These are phyloP conservation scores for Colletotrichum shisoi DNA, from an alignment of 2,329 filamentous ascomycete genomes.

Conservation along the genomic window DNA sequence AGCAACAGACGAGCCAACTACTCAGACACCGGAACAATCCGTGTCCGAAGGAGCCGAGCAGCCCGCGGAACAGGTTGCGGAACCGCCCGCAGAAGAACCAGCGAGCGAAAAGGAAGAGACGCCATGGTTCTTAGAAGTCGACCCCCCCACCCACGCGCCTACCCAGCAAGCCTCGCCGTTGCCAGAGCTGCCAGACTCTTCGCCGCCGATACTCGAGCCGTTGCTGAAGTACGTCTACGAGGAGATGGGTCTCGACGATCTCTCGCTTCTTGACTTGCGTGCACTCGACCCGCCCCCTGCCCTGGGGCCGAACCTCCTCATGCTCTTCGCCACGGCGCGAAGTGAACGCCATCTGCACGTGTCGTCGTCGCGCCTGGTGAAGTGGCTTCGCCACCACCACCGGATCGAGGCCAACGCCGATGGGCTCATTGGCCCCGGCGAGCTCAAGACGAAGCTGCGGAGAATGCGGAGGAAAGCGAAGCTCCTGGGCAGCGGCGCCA, in stretches of 20 bases:
- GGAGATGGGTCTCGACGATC: slow-evolving; percentile 84
- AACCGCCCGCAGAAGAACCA: slow-evolving; percentile 16
- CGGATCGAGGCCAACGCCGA: slow-evolving; percentile 81
- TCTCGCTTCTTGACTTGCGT: slow-evolving; percentile 83
- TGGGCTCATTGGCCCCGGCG: slow-evolving; percentile 86
- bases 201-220: slow-evolving; percentile 74
- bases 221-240: slow-evolving; percentile 82
- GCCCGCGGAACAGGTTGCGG: too few species aligned
- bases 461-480: slow-evolving; percentile 83
- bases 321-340: slow-evolving; percentile 90
- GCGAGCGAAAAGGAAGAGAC: slow-evolving; percentile 48
- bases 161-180: slow-evolving; percentile 58
- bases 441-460: slow-evolving; percentile 85
- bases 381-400: slow-evolving; percentile 80
- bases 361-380: slow-evolving; percentile 85
- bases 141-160: slow-evolving; percentile 63
- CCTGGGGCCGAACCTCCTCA: slow-evolving; percentile 85
- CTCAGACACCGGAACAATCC: background rate
- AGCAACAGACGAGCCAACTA: background rate
- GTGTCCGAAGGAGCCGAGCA: background rate
- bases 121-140: slow-evolving; percentile 89
- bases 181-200: slow-evolving; percentile 67
- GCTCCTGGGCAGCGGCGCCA: slow-evolving; percentile 76
- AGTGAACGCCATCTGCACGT: slow-evolving; percentile 94
- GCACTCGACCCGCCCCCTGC: slow-evolving; percentile 84